Base-by-base conservation (phyloP, 179 eudicot genomes). In the Beta lomatogona region DNA sequence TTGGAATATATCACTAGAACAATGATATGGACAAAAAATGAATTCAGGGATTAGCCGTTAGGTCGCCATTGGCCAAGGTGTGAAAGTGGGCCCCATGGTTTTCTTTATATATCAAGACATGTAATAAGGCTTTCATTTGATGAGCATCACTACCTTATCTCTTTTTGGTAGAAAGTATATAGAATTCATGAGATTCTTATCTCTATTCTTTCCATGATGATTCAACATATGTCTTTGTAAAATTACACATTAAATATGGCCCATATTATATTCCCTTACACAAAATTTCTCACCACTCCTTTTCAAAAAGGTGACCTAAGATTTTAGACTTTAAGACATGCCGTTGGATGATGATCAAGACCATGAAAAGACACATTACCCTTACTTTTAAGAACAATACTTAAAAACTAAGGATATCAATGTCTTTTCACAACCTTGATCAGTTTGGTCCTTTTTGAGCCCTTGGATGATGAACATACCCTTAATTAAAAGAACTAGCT, bases 91-190 rank as follows among this genome's bases (percentile, higher is more conserved):
- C 31, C 77, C 77, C 66, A 8, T 9, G 0, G 22, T 57, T 74
- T 36, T 36, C 41, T 36, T 36, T 36, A 36, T 36, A 36, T 36
- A 36, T 11, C 9, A 21, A 72, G 8, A n/a, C 2, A 22, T 21
- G 2, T 31, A 31, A 74, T 74, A 74, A 71, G 11, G 22, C 54
- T 58, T 25, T 25, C 28, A 25, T 55, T 54, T 58, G 3, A 58
- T 55, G n/a, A 41, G 31, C 50, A 71, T 79, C 69, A 59, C 48
- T 18, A 59, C 18, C 77, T 79, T 71, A 71, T 71, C 82, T 79
- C 82, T 60, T 60, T 79, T 45, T 36, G 41, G 41, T 36, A 36
- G 41, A 36, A 36, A 25, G 15, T 58, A 15, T 75, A 57, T n/a
- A 75, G 16, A 55, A 75, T 31, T 73, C 10, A 8, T 1, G 41